Percentiles rank a stretch among this genome's conserved stretches.
phyloP scores from a whole-genome alignment of 495 filamentous ascomycete species.

The Aspergillus olivimuriae region DNA sequence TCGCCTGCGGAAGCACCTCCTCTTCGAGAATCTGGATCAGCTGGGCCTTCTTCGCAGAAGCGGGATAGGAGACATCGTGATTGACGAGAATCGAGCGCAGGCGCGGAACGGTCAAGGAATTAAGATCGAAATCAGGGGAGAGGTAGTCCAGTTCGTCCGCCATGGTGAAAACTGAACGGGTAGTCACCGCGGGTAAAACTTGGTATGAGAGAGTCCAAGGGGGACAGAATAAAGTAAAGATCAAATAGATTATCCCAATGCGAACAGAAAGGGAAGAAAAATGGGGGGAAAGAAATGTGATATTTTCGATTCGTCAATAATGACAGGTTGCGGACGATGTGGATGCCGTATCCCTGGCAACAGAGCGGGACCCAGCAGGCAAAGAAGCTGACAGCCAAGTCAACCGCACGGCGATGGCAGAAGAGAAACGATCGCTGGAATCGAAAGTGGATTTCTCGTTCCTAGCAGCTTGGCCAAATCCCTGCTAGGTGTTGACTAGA shows the following conservation, averaged over 20 bases:
- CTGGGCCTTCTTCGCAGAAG: conserved; percentile 81
- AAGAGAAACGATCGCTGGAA: too few relatives aligned
- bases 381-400: background rate
- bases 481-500: too few relatives aligned
- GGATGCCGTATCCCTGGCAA: conserved; percentile 35
- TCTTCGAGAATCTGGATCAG: conserved; percentile 78
- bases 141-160: conserved; percentile 74
- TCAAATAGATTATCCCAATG: background rate
- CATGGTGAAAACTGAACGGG: conserved; percentile 38
- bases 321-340: conserved; percentile 14
- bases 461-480: too few relatives aligned
- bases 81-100: conserved; percentile 84
- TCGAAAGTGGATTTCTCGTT: too few relatives aligned
- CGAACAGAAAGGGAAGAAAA: conserved; percentile 1
- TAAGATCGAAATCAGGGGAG: conserved; percentile 74
- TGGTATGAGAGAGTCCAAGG: background rate
- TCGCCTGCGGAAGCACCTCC: conserved; percentile 69
- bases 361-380: conserved; percentile 19
- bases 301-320: conserved; percentile 27
- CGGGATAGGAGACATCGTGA: conserved; percentile 76
- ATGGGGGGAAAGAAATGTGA: conserved; percentile 3
- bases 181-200: conserved; percentile 5
- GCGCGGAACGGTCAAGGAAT: conserved; percentile 72
- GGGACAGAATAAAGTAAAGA: background rate
- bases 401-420: too few relatives aligned